These are phyloP conservation scores for Psilocybe mexicana DNA, from an alignment of 1,284 basidiomycete genomes.

Conservation along the genomic window DNA sequence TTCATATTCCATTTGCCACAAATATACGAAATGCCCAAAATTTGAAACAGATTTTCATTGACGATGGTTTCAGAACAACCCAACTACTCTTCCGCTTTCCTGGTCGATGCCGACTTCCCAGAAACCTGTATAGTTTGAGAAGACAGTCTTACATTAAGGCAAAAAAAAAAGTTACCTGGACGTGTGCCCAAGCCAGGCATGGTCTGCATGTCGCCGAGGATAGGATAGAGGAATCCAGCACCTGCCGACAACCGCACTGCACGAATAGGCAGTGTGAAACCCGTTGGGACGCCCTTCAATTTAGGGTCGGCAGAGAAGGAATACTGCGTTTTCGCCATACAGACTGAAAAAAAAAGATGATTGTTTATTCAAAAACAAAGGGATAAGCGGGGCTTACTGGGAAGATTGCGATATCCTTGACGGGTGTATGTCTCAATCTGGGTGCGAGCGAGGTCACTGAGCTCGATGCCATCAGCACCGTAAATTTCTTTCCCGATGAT, in stretches of 20 bases:
- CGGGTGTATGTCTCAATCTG: conserved; percentile 92
- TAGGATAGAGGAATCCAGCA: conserved; percentile 94
- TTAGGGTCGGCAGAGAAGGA: conserved; percentile 95
- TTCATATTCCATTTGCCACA: not conserved
- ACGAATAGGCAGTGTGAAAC: conserved; percentile 92
- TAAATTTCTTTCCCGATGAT: conserved; percentile 91
- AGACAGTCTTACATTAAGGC: conserved; percentile 23
- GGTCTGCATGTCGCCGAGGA: conserved; percentile 94
- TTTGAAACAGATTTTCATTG: not conserved
- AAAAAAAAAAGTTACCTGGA: conserved; percentile 58
- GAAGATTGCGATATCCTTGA: conserved; percentile 82
- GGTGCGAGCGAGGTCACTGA: conserved; percentile 80
- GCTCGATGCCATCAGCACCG: conserved; percentile 85
- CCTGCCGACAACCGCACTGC: conserved; percentile 90
- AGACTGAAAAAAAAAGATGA: conserved; percentile 52
- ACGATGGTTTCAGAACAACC: conserved; percentile 59
- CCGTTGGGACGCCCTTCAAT: conserved; percentile 86
- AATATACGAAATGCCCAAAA: not conserved
- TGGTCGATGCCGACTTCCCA: conserved; percentile 86
- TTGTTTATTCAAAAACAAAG: not conserved
- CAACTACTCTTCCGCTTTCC: conserved; percentile 69
- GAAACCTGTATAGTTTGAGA: conserved; percentile 52
- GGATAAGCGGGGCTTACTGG: conserved; percentile 56
- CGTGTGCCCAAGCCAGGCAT: conserved; percentile 97
- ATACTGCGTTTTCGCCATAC: conserved; percentile 99